Evolutionary conservation across 176 grass and related monocot species (phyloP).

Genomic region (Oryza meyeriana): DNA sequence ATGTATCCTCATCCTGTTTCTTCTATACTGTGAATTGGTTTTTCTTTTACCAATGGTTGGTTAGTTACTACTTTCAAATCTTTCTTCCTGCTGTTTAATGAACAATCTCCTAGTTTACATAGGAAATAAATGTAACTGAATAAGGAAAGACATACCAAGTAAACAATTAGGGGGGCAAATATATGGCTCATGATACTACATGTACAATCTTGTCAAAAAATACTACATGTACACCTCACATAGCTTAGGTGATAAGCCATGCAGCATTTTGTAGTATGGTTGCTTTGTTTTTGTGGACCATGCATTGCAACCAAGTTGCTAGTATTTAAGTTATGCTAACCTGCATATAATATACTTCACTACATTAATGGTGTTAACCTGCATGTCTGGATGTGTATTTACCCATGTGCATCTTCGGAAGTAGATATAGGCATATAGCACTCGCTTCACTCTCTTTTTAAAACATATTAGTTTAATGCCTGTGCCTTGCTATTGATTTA

Average conservation of each 20-base stretch:
- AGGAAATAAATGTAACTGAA: background rate
- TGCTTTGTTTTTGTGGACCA: background rate
- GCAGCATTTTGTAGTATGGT: background rate
- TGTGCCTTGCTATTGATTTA: background rate
- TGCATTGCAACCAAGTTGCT: background rate
- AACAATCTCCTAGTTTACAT: background rate
- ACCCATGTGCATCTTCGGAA: background rate
- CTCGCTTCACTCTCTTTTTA: background rate
- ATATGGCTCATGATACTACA: background rate
- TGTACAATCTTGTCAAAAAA: background rate
- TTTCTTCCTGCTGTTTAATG: conserved; percentile 13
- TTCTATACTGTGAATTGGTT: background rate
- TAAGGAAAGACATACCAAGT: background rate
- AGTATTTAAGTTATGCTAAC: background rate
- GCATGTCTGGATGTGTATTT: background rate
- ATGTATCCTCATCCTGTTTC: conserved; percentile 35
- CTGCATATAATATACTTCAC: background rate
- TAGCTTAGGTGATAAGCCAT: conserved; percentile 4
- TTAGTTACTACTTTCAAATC: background rate
- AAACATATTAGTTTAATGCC: background rate
- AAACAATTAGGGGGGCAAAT: background rate
- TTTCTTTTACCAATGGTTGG: conserved; percentile 13
- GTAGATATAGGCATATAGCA: background rate
- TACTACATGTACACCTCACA: background rate
- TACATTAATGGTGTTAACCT: background rate